phyloP scores from a whole-genome alignment of 2,329 filamentous ascomycete genomes.

The Fusarium sp. region DNA sequence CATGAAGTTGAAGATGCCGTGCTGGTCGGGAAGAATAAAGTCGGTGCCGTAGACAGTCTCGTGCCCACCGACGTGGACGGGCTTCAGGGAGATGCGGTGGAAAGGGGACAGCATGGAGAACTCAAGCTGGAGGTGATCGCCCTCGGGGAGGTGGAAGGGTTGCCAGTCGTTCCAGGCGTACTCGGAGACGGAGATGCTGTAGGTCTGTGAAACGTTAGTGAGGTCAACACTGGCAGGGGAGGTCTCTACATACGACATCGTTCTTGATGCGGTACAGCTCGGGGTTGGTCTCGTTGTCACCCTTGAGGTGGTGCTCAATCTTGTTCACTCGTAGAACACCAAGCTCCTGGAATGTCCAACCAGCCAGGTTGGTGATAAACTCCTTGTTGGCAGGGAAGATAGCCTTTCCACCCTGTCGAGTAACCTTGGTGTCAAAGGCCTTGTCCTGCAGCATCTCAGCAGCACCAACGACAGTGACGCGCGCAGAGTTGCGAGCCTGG shows the following conservation, averaged over 20 bases:
- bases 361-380: constrained; percentile 85
- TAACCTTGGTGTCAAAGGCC: constrained; percentile 87
- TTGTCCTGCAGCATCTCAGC: constrained; percentile 87
- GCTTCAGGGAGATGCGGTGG: constrained; percentile 81
- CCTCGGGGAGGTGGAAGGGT: constrained; percentile 75
- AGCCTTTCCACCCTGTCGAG: constrained; percentile 63
- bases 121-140: constrained; percentile 88
- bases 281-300: constrained; percentile 76
- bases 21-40: constrained; percentile 92
- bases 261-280: constrained; percentile 95
- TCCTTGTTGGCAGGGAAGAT: constrained; percentile 80
- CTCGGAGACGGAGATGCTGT: constrained; percentile 89
- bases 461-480: constrained; percentile 85
- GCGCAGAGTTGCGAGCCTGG: constrained; percentile 93
- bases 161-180: constrained; percentile 78
- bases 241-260: constrained; percentile 77
- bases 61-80: constrained; percentile 67
- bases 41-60: constrained; percentile 77
- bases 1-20: constrained; percentile 98
- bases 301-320: constrained; percentile 77
- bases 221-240: not conserved
- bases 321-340: constrained; percentile 87
- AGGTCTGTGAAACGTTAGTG: constrained; percentile 67
- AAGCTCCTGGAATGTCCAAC: constrained; percentile 96
- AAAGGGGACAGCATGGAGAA: constrained; percentile 99